phyloP scores from a whole-genome alignment of 1,139 yeast genomes.

The Debaryomyces subglobosus region DNA sequence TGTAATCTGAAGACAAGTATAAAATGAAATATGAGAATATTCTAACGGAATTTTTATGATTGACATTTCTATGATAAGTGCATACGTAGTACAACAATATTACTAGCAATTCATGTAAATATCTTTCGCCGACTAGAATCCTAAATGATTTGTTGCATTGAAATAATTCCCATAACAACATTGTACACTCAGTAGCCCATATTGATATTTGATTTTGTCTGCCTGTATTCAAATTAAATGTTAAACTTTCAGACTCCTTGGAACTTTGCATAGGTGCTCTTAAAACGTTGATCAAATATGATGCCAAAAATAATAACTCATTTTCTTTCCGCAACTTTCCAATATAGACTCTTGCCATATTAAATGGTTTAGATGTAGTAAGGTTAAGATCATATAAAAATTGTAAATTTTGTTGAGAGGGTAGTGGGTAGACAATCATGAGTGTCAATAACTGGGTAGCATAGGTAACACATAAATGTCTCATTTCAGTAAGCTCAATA shows the following conservation, averaged over 20 bases:
- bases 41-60: slow-evolving; percentile 54
- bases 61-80: slow-evolving; percentile 35
- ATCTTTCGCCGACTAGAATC: slow-evolving; percentile 48
- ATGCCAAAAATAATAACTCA: slow-evolving; percentile 53
- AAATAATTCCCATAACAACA: slow-evolving; percentile 74
- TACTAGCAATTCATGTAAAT: slow-evolving; percentile 57
- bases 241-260: slow-evolving; percentile 20
- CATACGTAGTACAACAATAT: slow-evolving; percentile 59
- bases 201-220: slow-evolving; percentile 39
- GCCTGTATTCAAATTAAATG: slow-evolving; percentile 20
- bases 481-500: slow-evolving; percentile 43
- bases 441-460: slow-evolving; percentile 65
- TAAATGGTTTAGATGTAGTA: slow-evolving; percentile 38
- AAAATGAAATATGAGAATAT: slow-evolving; percentile 63
- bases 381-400: slow-evolving; percentile 44
- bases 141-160: slow-evolving; percentile 69
- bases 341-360: slow-evolving; percentile 53
- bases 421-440: slow-evolving; percentile 68
- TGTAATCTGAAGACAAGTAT: slow-evolving; percentile 57
- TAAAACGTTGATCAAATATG: slow-evolving; percentile 50
- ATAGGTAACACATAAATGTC: slow-evolving; percentile 57
- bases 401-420: slow-evolving; percentile 44
- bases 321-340: slow-evolving; percentile 56
- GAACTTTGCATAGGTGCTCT: slow-evolving; percentile 40
- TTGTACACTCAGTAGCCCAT: slow-evolving; percentile 58